Evolutionary conservation across 352 stramenopile genomes (phyloP), one percentile per base, ranked within the genome.

Genomic region (Pythium sp.): DNA sequence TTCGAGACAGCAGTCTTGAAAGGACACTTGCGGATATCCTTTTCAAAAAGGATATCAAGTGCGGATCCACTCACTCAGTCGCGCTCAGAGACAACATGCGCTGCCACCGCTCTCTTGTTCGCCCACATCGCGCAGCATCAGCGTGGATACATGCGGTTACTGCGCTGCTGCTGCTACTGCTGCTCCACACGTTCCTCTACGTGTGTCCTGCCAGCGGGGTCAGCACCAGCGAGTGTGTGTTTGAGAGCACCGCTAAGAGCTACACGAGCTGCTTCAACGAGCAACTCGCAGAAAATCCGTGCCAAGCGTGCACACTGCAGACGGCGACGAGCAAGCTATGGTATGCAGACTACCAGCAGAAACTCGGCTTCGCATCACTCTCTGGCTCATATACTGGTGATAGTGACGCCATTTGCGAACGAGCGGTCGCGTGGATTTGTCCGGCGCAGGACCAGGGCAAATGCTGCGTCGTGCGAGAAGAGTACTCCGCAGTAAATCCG

Each of bases 361-460:
- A 24, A 3, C 26, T 51, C 43, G 18, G 26, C 24, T 68, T 68
- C 28, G 15, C 20, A 0, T 20, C 41, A 24, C 63, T 68, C 0
- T 6, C 24, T 8, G 26, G 24, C 5, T 26, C 32, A 4, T 12
- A 38, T 49, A 8, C 43, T 14, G 30, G 24, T 12, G 32, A 14
- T 11, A 47, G n/a, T 3, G 22, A 32, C 6, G 54, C 30, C 14
- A 4, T 24, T 26, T 76, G 71, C 28, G 71, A 76, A 9, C 63
- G 63, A 5, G 71, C 71, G 0, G 38, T 57, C 4, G 14, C 62
- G 15, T 74, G 71, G 71, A 54, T 76, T 12, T 76, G 71, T 18
- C 68, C 67, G 2, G 20, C 5, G 2, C 30, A 55, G 20, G 68
- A 71, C 28, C 43, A 61, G 5, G 62, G 62, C 22, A 47, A 22